Conservation (phyloP, 148 eudicot genomes). For the Rhododendron griersonianum region DNA sequence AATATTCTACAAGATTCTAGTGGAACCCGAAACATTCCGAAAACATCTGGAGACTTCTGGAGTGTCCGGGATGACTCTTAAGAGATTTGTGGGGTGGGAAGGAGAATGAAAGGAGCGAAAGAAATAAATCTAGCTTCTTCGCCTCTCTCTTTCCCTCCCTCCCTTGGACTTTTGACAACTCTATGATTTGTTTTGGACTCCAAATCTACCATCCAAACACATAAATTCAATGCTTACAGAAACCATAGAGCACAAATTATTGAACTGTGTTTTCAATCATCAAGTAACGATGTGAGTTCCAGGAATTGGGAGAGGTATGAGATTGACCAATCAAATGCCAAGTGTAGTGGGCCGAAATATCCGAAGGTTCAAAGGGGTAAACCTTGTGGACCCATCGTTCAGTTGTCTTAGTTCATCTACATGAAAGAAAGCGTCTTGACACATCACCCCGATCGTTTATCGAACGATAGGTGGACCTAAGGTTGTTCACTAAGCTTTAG, state of each 20-base stretch:
- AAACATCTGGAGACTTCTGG: not conserved
- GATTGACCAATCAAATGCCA: not conserved
- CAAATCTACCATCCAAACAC: not conserved
- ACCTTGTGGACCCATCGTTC: no score
- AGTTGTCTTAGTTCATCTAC: no score
- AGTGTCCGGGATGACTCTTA: not conserved
- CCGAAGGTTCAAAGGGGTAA: no score
- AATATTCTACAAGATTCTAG: not conserved
- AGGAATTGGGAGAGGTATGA: not conserved
- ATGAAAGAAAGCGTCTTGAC: no score
- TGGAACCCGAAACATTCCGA: not conserved
- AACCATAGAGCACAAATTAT: not conserved
- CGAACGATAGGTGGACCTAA: no score
- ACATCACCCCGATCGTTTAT: no score
- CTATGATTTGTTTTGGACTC: not conserved
- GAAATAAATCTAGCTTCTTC: not conserved
- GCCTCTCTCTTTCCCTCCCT: not conserved
- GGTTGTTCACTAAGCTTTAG: no score
- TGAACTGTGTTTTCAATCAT: not conserved
- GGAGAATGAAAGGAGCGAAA: not conserved
- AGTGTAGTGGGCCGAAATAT: no score
- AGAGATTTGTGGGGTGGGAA: not conserved
- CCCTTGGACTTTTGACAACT: not conserved
- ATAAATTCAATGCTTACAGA: not conserved
- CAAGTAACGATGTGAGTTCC: not conserved